A percentile compares a stretch with the other conserved stretches of the same genome.
phyloP scores from a whole-genome alignment of 208 protist species.

The Tetramitus jugosus region DNA sequence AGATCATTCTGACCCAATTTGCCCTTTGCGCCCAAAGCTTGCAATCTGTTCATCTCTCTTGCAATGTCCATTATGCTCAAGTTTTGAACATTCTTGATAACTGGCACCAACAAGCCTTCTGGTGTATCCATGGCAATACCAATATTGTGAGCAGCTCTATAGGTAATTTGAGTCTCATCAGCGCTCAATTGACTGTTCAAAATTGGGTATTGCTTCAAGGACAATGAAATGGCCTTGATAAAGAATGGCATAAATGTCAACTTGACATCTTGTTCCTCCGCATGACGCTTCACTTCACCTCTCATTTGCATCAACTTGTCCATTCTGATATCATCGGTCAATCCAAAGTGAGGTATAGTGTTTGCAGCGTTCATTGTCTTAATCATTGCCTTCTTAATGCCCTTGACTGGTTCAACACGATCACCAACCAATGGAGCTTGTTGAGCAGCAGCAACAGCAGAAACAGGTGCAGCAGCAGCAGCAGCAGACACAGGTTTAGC shows the following conservation, averaged over 20 bases:
- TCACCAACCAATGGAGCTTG: neutral
- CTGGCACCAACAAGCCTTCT: constrained; percentile 83
- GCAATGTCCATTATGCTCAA: constrained; percentile 79
- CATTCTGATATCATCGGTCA: constrained; percentile 72
- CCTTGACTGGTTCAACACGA: constrained; percentile 32
- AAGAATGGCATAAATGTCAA: constrained; percentile 86
- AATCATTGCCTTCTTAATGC: constrained; percentile 69
- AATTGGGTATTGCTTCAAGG: constrained; percentile 66
- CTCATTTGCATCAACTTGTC: constrained; percentile 56
- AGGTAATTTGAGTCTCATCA: constrained; percentile 54
- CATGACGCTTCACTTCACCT: constrained; percentile 44
- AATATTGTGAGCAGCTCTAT: constrained; percentile 82
- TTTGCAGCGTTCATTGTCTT: constrained; percentile 75
- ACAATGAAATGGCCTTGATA: constrained; percentile 80
- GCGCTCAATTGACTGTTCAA: constrained; percentile 64
- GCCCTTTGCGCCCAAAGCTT: constrained; percentile 48
- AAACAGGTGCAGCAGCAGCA: neutral
- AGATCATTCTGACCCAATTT: constrained; percentile 56
- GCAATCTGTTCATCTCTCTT: constrained; percentile 70
- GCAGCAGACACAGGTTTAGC: neutral
- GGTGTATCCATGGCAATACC: constrained; percentile 89
- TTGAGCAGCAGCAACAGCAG: neutral
- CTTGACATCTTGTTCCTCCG: constrained; percentile 45
- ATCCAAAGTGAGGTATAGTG: constrained; percentile 73
- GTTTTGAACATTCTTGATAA: constrained; percentile 72